Conservation (phyloP, 2,329 filamentous ascomycete species). For the Cryphonectria japonica region DNA sequence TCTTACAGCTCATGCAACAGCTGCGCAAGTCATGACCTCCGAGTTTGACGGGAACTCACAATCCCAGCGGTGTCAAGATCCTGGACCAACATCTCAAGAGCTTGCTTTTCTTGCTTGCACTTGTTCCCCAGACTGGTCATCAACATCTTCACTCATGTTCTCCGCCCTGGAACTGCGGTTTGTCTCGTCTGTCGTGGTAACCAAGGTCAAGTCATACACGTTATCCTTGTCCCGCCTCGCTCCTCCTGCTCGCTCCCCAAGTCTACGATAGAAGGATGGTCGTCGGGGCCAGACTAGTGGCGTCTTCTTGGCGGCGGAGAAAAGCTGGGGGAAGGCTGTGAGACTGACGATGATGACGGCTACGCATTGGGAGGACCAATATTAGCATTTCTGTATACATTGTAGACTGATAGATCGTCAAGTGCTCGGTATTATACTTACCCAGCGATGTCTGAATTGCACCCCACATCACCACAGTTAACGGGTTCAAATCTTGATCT, state of each 20-base stretch:
- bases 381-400: neutral
- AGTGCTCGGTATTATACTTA: neutral
- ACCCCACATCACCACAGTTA: neutral
- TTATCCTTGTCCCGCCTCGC: neutral
- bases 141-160: neutral
- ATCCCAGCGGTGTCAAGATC: no score
- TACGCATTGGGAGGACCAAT: neutral
- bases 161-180: neutral
- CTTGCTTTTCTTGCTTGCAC: neutral
- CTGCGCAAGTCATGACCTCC: neutral
- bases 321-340: neutral
- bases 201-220: neutral
- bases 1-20: neutral
- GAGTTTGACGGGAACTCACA: neutral
- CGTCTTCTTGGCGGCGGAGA: neutral
- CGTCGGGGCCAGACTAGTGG: neutral
- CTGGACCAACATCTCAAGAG: neutral
- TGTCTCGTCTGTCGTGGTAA: neutral
- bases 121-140: neutral
- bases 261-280: neutral
- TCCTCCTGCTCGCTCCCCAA: no score
- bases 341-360: neutral
- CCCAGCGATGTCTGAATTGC: neutral
- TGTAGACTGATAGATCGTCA: neutral
- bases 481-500: neutral